Percentiles rank a stretch among this genome's conserved stretches.
These are phyloP conservation scores for Vigna hirtella DNA, from an alignment of 306 rosid species.

Conservation along the genomic window DNA sequence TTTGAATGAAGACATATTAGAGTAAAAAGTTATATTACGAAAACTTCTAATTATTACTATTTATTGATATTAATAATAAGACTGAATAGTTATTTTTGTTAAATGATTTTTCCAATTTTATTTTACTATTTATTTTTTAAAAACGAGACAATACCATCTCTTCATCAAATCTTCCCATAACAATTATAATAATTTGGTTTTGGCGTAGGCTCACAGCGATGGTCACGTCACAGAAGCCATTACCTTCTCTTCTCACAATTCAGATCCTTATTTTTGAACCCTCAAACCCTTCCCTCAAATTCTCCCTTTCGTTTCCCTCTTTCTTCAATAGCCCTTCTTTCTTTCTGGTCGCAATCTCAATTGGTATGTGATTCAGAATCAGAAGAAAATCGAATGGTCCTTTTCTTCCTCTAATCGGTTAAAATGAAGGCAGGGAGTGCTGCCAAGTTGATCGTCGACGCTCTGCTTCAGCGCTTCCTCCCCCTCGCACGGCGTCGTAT, in stretches of 20 bases:
- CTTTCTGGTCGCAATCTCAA: not conserved
- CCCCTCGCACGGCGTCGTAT: slow-evolving; percentile 99
- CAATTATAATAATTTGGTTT: not conserved
- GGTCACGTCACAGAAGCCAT: not conserved
- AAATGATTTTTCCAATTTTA: too few species aligned
- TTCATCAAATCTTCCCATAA: too few species aligned
- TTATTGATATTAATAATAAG: too few species aligned
- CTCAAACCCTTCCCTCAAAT: not conserved
- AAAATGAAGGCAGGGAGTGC: slow-evolving; percentile 94
- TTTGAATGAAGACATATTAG: too few species aligned
- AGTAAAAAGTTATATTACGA: too few species aligned
- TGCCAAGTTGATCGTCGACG: slow-evolving; percentile 98
- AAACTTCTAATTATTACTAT: too few species aligned
- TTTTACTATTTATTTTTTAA: too few species aligned
- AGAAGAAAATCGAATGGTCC: slow-evolving; percentile 22
- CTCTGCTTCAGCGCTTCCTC: slow-evolving; percentile 96
- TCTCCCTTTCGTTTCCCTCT: not conserved
- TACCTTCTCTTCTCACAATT: not conserved
- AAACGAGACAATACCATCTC: too few species aligned
- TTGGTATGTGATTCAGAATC: not conserved
- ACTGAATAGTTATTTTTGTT: too few species aligned
- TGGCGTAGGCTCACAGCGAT: not conserved
- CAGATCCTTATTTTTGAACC: not conserved
- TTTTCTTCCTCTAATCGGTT: not conserved
- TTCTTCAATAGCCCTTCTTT: not conserved